Conservation (phyloP, 805 yeast species). For the Hanseniaspora guilliermondii region DNA sequence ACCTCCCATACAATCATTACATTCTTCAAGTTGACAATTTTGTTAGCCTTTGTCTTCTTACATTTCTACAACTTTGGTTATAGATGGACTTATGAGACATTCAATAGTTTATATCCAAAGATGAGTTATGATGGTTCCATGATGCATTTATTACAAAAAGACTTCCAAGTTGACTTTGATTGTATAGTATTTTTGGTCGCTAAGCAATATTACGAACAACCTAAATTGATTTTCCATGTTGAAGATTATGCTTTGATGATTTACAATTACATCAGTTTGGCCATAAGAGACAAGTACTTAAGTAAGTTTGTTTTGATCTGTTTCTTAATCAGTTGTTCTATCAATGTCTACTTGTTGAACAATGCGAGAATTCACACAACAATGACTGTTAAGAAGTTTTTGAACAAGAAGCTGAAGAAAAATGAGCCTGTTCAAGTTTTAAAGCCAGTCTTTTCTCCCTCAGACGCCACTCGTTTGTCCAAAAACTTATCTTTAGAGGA, state of each 20-base stretch:
- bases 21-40: slow-evolving; percentile 47
- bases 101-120: slow-evolving; percentile 20
- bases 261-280: slow-evolving; percentile 45
- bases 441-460: slow-evolving; percentile 15
- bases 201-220: slow-evolving; percentile 45
- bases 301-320: slow-evolving; percentile 65
- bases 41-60: slow-evolving; percentile 46
- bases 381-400: slow-evolving; percentile 27
- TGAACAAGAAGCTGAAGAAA: slow-evolving; percentile 23
- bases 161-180: slow-evolving; percentile 25
- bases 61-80: slow-evolving; percentile 60
- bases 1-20: slow-evolving; percentile 35
- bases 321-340: slow-evolving; percentile 61
- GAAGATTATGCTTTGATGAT: slow-evolving; percentile 49
- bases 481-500: slow-evolving; percentile 26
- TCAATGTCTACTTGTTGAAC: slow-evolving; percentile 74
- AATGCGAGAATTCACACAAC: slow-evolving; percentile 61
- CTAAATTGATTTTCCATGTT: slow-evolving; percentile 40
- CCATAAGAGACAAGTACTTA: slow-evolving; percentile 68
- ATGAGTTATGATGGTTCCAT: background rate
- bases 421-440: background rate
- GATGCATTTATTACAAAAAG: background rate
- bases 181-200: slow-evolving; percentile 48
- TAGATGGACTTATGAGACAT: slow-evolving; percentile 50
- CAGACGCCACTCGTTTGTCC: slow-evolving; percentile 24